Conservation (phyloP, 2,329 filamentous ascomycete species). For the Aspergillus cejpii region DNA sequence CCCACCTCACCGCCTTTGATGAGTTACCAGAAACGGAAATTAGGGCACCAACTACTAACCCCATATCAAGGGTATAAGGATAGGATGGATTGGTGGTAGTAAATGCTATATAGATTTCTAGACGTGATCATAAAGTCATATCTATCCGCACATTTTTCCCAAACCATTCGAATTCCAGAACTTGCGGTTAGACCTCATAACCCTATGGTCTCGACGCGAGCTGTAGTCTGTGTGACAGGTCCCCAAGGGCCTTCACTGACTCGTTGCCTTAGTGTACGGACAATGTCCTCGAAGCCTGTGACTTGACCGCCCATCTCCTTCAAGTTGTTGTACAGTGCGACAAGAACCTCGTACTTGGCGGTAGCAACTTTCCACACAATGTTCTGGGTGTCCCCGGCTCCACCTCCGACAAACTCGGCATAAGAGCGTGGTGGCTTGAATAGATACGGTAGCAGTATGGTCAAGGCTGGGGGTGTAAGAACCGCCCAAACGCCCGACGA, state of each 20-base stretch:
- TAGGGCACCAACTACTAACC: slow-evolving; percentile 9
- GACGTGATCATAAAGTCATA: not conserved
- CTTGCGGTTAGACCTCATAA: slow-evolving; percentile 16
- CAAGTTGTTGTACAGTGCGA: slow-evolving; percentile 43
- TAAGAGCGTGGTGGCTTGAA: slow-evolving; percentile 53
- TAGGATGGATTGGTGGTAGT: no score
- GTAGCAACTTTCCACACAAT: slow-evolving; percentile 52
- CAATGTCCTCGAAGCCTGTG: slow-evolving; percentile 36
- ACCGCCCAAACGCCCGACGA: slow-evolving; percentile 46
- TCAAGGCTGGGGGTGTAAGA: slow-evolving; percentile 47
- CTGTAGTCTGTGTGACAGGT: slow-evolving; percentile 26
- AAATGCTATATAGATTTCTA: no score
- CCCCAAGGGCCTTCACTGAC: slow-evolving; percentile 41
- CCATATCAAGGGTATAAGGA: no score
- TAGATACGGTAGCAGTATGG: slow-evolving; percentile 50
- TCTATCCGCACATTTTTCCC: not conserved
- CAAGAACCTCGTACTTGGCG: slow-evolving; percentile 52
- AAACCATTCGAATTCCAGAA: not conserved
- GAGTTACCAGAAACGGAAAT: slow-evolving; percentile 4
- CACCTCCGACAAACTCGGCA: slow-evolving; percentile 52
- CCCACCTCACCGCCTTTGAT: slow-evolving; percentile 21
- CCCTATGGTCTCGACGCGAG: slow-evolving; percentile 34
- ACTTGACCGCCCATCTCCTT: slow-evolving; percentile 29
- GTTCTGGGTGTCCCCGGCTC: slow-evolving; percentile 51
- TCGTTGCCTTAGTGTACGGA: slow-evolving; percentile 35